Percentiles rank a stretch among this genome's conserved stretches.
These are phyloP conservation scores for Blastobotrys apis DNA, from an alignment of 1,139 yeast species.

Conservation along the genomic window DNA sequence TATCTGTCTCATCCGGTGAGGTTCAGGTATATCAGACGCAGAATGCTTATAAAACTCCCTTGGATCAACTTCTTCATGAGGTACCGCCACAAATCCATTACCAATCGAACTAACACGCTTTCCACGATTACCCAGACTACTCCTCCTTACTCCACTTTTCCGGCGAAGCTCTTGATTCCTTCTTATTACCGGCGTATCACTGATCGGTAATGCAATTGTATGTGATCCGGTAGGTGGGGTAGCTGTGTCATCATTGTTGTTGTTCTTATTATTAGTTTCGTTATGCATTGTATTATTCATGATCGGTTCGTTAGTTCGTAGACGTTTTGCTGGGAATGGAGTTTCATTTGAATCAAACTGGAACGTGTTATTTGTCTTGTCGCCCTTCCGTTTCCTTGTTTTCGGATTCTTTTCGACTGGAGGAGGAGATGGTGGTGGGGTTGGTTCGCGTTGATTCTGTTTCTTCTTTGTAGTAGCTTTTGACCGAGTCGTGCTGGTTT, in stretches of 20 bases:
- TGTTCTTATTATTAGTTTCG: constrained; percentile 7
- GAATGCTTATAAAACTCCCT: constrained; percentile 59
- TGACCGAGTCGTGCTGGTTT: neutral
- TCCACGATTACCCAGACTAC: constrained; percentile 47
- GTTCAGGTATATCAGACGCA: constrained; percentile 61
- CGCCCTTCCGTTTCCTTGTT: neutral
- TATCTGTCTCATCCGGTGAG: constrained; percentile 67
- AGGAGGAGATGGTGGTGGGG: constrained; percentile 13
- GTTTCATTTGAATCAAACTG: constrained; percentile 7
- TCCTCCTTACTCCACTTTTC: constrained; percentile 28
- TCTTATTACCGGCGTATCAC: constrained; percentile 42
- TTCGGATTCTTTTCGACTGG: constrained; percentile 2
- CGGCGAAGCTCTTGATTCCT: constrained; percentile 38
- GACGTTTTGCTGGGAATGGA: constrained; percentile 11
- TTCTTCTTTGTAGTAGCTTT: constrained; percentile 7
- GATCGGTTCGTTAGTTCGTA: constrained; percentile 3
- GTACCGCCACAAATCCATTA: constrained; percentile 63
- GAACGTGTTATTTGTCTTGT: constrained; percentile 1
- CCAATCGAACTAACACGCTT: constrained; percentile 72
- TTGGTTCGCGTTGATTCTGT: constrained; percentile 10
- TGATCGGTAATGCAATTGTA: constrained; percentile 36
- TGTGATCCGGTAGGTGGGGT: constrained; percentile 14
- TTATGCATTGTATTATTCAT: neutral
- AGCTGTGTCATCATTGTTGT: constrained; percentile 15
- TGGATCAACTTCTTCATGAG: constrained; percentile 59